Percentiles rank a stretch among this genome's conserved stretches.
These are phyloP conservation scores for Aspergillus viridinutans DNA, from an alignment of 2,329 filamentous ascomycete genomes.

Conservation along the genomic window DNA sequence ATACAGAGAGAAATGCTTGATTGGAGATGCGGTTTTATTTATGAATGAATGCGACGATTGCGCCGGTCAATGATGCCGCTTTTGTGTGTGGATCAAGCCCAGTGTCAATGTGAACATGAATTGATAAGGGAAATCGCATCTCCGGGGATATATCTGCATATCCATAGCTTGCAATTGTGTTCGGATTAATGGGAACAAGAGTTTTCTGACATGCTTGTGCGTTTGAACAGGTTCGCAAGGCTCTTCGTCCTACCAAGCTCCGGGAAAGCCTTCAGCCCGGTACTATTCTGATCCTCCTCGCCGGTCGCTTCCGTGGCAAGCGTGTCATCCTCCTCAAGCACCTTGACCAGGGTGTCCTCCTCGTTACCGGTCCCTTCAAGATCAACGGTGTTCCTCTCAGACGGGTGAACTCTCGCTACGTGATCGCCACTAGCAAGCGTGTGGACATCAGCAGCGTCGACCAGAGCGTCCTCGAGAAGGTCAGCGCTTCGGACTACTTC, in stretches of 20 bases:
- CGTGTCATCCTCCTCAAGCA: conserved; percentile 98
- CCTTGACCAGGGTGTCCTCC: conserved; percentile 94
- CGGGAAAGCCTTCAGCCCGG: conserved; percentile 89
- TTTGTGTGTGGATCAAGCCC: conserved; percentile 13
- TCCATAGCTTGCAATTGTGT: not conserved
- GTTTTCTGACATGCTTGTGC: conserved; percentile 22
- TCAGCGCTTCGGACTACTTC: conserved; percentile 90
- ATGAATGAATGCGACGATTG: conserved; percentile 29
- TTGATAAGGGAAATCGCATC: conserved; percentile 23
- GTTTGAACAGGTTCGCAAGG: conserved; percentile 78
- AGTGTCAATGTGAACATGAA: conserved; percentile 17
- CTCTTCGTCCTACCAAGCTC: conserved; percentile 79
- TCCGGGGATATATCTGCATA: conserved; percentile 1
- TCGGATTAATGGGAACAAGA: conserved; percentile 3
- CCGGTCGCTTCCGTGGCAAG: conserved; percentile 99
- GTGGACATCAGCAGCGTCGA: conserved; percentile 73
- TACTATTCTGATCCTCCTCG: conserved; percentile 96
- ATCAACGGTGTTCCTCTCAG: conserved; percentile 98
- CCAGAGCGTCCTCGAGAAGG: conserved; percentile 68
- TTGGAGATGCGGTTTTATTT: conserved; percentile 23
- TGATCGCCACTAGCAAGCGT: conserved; percentile 48
- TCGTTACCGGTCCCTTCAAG: conserved; percentile 99
- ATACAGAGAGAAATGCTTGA: conserved; percentile 18
- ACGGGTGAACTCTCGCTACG: conserved; percentile 55
- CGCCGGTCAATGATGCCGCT: conserved; percentile 18